These are phyloP conservation scores for Ampelocalamus luodianensis DNA, from an alignment of 176 grass and related monocot species.

Conservation along the genomic window DNA sequence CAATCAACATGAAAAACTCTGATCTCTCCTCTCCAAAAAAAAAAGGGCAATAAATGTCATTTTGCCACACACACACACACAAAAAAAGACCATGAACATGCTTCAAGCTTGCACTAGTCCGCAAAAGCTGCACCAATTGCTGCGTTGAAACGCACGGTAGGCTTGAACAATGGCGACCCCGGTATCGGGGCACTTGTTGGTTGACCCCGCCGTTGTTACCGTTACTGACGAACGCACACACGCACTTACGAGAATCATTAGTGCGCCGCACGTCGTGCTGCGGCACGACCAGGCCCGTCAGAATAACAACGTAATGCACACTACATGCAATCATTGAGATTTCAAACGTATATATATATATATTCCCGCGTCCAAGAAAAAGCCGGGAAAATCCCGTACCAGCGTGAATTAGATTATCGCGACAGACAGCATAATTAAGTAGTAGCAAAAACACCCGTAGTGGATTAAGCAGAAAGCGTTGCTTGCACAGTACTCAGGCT, in stretches of 20 bases:
- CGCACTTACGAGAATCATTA: background rate
- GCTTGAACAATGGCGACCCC: background rate
- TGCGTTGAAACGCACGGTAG: constrained; percentile 31
- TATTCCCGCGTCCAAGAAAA: constrained; percentile 22
- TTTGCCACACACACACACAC: too few species aligned
- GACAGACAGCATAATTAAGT: constrained; percentile 29
- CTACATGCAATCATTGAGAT: constrained; percentile 36
- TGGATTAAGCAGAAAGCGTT: background rate
- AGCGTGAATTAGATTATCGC: background rate
- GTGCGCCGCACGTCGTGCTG: constrained; percentile 54
- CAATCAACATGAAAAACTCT: too few species aligned
- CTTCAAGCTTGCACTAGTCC: background rate
- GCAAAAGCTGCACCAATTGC: background rate
- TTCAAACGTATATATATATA: constrained; percentile 19
- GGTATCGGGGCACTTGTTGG: constrained; percentile 13
- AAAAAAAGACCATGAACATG: too few species aligned
- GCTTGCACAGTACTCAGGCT: constrained; percentile 23
- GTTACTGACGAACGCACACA: constrained; percentile 34
- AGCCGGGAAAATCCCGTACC: constrained; percentile 20
- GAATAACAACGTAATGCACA: background rate
- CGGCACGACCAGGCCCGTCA: background rate
- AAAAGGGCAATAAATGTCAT: too few species aligned
- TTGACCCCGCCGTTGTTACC: constrained; percentile 30
- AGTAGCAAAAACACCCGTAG: too few species aligned
- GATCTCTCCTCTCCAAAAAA: too few species aligned